These are phyloP conservation scores for Syzygium syzygioides DNA, from an alignment of 441 rosid genomes.

Conservation along the genomic window DNA sequence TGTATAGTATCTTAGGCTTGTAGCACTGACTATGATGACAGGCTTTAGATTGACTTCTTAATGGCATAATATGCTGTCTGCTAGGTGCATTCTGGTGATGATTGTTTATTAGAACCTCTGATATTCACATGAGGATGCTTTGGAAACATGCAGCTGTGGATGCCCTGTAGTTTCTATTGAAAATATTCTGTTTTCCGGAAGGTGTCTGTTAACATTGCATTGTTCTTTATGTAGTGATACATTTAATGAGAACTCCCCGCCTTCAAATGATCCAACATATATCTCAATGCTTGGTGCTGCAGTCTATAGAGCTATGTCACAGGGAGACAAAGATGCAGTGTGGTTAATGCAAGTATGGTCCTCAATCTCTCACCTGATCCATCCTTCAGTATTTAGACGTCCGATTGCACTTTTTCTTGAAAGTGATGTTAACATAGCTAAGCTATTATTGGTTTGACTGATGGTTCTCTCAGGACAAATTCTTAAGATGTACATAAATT, in stretches of 20 bases:
- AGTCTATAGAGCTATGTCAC: conserved; percentile 90
- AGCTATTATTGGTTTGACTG: background rate
- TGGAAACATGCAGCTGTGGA: background rate
- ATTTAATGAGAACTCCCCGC: conserved; percentile 93
- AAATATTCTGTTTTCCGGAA: background rate
- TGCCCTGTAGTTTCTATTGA: background rate
- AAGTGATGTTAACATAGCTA: background rate
- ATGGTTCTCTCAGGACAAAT: background rate
- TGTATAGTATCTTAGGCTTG: background rate
- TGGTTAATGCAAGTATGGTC: conserved; percentile 96
- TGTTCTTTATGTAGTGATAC: conserved; percentile 61
- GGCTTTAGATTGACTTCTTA: background rate
- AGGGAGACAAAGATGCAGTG: conserved; percentile 83
- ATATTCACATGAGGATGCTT: background rate
- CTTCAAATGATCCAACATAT: conserved; percentile 71
- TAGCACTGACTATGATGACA: background rate
- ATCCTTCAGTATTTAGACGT: background rate
- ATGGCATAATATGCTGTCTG: background rate
- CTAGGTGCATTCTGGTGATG: background rate
- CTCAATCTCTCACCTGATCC: background rate
- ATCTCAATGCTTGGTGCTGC: conserved; percentile 88
- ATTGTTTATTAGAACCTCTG: background rate
- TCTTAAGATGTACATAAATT: background rate
- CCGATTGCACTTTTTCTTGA: background rate
- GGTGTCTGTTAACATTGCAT: background rate